Evolutionary conservation across 1,284 basidiomycete genomes (phyloP), one percentile per base, ranked within the genome.

Genomic region (Leccinum griseonigrum): DNA sequence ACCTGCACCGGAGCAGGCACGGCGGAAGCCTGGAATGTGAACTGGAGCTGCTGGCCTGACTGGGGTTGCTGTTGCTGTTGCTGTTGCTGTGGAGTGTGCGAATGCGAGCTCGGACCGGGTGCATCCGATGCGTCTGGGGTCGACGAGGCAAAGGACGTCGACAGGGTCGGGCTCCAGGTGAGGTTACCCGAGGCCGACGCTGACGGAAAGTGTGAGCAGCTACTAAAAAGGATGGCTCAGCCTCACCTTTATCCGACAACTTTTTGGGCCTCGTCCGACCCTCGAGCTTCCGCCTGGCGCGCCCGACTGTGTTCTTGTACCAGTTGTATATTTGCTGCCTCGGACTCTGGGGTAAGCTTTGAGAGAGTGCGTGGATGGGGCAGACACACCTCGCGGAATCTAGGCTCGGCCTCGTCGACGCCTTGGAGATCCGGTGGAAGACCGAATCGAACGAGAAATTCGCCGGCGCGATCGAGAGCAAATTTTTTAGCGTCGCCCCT

Each of bases 281-380:
- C 64, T 83, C 84, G 56, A 80, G 74, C 69, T 84, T 85, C 50
- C 84, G 76, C 59, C 82, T 75, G 7, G 81, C 82, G 28, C 84
- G 77, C 4, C 84, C 85, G 57, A 84, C 79, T 13, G 85, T 85
- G 68, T 86, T 86, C 74, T 86, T 86, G 74, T 84, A 86, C 85
- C 85, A 86, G 64, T 86, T 86, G 74, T 86, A 86, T 62, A 86
- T 84, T 81, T 85, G 84, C 85, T 85, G 46, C 8, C 3, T 29
- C 32, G 16, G 29, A 18, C 43, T 46, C 18, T 50, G 36, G 10
- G 55, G 54, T 66, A 11, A 60, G 59, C 18, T 29, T 13, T 4
- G 1, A 5, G 48, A 4, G 32, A 8, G 14, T 13, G 26, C 14
- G n/a, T 26, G 2, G 1, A 4, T 9, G 9, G 9, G 16, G 11